phyloP scores from a whole-genome alignment of 73 alveolate species.

The Paramecium biaurelia region DNA sequence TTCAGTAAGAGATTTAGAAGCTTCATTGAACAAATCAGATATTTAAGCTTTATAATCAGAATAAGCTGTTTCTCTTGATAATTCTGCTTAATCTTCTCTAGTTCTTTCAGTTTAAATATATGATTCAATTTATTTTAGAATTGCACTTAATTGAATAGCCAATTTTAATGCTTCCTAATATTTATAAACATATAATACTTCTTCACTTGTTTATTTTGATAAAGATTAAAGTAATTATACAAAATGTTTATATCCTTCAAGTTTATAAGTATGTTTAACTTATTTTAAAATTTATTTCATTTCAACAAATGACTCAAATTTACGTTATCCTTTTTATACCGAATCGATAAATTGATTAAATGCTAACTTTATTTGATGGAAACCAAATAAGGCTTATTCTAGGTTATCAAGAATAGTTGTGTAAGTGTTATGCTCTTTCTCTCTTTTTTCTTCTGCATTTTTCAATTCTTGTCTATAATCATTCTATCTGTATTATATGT shows the following conservation, averaged over 20 bases:
- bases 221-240: not conserved
- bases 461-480: constrained; percentile 18
- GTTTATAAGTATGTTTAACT: not conserved
- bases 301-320: constrained; percentile 38
- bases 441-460: not conserved
- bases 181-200: not conserved
- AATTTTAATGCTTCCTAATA: constrained; percentile 14
- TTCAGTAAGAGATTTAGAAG: not conserved
- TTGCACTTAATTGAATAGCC: not conserved
- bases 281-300: not conserved
- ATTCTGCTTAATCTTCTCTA: constrained; percentile 27
- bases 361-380: not conserved
- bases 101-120: constrained; percentile 14
- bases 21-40: not conserved
- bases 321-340: not conserved
- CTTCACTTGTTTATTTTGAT: not conserved
- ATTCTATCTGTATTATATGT: not conserved
- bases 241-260: constrained; percentile 17
- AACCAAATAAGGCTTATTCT: constrained; percentile 38
- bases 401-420: not conserved
- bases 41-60: not conserved
- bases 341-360: not conserved
- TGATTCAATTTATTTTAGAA: not conserved
- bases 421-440: not conserved
- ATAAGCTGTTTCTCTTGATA: not conserved